Evolutionary conservation across 2,329 filamentous ascomycete species (phyloP), one percentile per base, ranked within the genome.

Genomic region (Pestalotiopsis sp.): DNA sequence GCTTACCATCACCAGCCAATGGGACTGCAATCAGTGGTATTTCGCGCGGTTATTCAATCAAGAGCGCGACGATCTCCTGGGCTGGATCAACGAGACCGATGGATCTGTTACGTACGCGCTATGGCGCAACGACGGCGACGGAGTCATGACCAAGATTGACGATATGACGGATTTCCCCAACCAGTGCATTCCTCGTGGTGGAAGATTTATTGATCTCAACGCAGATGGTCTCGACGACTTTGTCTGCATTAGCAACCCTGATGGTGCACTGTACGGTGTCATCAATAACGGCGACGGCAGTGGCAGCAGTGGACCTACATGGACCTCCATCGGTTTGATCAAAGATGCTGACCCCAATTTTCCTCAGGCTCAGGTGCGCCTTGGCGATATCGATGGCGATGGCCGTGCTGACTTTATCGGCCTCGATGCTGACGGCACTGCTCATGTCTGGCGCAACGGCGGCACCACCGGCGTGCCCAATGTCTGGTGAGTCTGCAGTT

Each of bases 371-470:
- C 61, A 71, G 41, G 71, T 81, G 6, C 72, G 74, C 0, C 68
- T 81, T 5, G 79, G 70, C 0, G 79, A 81, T 70, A 75, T 79
- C 4, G 78, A 78, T 52, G 62, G 68, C 6, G 68, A 83, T 65
- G 79, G 80, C 1, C 74, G 80, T 0, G 58, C 74, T 0, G 81
- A 82, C 68, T 82, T 78, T 65, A 77, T 77, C 58, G 63, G 74
- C 3, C 61, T 77, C 3, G 71, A 72, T 2, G 71, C 68, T 7
- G 70, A 69, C 25, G 78, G 77, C 2, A 70, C 76, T 27, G 69
- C 77, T 4, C 62, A 71, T 3, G 79, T 75, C 68, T 80, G 75
- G 75, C 73, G 80, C 80, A 63, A 63, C 52, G 77, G 76, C 9
- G 75, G 76, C 13, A 68, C 69, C 40, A 74, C 72, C 2, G 72